Evolutionary conservation across 352 stramenopile genomes (phyloP).

Genomic region (Phytophthora pseudosyringae): DNA sequence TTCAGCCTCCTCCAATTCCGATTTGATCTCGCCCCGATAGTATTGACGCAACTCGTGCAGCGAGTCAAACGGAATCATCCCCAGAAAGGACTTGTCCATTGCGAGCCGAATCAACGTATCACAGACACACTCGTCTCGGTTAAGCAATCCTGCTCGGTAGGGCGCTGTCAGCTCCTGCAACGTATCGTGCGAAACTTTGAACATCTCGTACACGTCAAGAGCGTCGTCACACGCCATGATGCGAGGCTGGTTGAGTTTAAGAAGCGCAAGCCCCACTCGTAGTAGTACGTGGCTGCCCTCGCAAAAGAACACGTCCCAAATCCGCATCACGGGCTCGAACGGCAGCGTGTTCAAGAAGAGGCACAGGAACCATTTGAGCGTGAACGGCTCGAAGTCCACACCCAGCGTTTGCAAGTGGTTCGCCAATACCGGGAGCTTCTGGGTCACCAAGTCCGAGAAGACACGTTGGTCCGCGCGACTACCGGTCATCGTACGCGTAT

Average conservation of each 20-base stretch:
- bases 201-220: conserved; percentile 86
- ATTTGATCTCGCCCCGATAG: conserved; percentile 67
- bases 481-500: conserved; percentile 88
- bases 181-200: conserved; percentile 74
- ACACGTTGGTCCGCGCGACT: conserved; percentile 91
- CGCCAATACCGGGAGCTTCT: conserved; percentile 82
- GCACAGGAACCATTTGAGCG: conserved; percentile 94
- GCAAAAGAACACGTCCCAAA: conserved; percentile 93
- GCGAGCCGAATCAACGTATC: conserved; percentile 80
- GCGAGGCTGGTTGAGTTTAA: conserved; percentile 79
- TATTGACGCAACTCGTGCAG: conserved; percentile 76
- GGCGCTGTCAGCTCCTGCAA: conserved; percentile 65
- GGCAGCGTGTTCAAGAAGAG: conserved; percentile 93
- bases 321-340: conserved; percentile 87
- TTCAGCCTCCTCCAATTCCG: conserved; percentile 54
- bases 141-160: conserved; percentile 60
- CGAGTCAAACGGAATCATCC: conserved; percentile 74
- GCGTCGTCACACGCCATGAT: conserved; percentile 80
- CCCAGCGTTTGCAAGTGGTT: conserved; percentile 73
- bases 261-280: conserved; percentile 79
- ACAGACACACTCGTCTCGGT: conserved; percentile 85
- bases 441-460: conserved; percentile 84
- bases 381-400: conserved; percentile 90
- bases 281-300: conserved; percentile 91
- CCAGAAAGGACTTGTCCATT: conserved; percentile 86